Evolutionary conservation across 177 flowering plant genomes (phyloP), one percentile per base, ranked within the genome.

Genomic region (Vitis hybrid): DNA sequence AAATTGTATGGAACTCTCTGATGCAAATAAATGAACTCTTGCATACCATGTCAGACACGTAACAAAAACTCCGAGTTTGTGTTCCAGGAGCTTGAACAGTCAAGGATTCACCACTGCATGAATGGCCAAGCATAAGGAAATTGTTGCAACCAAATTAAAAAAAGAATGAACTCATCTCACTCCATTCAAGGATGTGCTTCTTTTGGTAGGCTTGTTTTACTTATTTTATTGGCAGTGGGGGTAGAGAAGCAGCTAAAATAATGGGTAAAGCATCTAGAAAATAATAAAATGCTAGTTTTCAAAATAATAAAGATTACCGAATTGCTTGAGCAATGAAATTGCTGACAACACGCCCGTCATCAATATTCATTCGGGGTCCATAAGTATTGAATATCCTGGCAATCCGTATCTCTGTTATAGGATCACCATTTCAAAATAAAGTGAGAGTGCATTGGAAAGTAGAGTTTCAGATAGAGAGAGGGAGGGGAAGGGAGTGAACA

Each of bases 21-120:
- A n/a, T 52, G 60, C n/a, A 58, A 32, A 19, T 35, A 4, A 7
- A 2, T 6, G 7, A 66, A 24, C 16, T 60, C n/a, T 63, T 10
- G n/a, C 71, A 12, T 85, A 93, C 98, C 97, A 92, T 89, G 83
- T 94, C 98, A 67, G 97, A 88, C 8, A 94, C 98, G 76, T 82
- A 94, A 75, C 97, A 92, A 81, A 94, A 94, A 73, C 98, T 94
- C 10, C 98, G 77, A 27, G 98, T 94, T 74, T 94, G 98, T 11
- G 94, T 94, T 67, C 98, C 98, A 58, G 97, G 97, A 32, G 87
- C 73, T 79, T 94, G 97, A 74, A 94, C 98, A 11, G 93, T 90
- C 86, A 90, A 85, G 6, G 89, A 71, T 60, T 90, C 95, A 30
- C 80, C 83, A 11, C 95, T 90, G 79, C 79, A 82, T 48, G 27